Evolutionary conservation across 208 protist species (phyloP).

Genomic region (Crithidia brevicula): DNA sequence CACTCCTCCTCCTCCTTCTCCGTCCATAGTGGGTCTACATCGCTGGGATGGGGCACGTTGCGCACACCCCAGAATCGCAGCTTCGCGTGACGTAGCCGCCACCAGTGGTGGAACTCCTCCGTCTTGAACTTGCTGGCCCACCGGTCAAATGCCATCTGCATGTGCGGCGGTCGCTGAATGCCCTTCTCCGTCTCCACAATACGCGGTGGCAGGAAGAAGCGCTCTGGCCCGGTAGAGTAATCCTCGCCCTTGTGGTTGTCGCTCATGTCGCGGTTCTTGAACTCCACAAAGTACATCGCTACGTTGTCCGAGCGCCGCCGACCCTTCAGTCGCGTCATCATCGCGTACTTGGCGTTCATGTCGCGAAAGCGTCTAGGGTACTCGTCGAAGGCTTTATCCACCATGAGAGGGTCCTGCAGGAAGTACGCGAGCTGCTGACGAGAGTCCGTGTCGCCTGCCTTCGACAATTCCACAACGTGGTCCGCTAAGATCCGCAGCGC

Average conservation of each 20-base stretch:
- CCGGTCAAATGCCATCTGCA: slow-evolving; percentile 93
- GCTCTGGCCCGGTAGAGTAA: slow-evolving; percentile 79
- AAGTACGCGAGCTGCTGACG: slow-evolving; percentile 91
- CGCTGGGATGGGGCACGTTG: slow-evolving; percentile 91
- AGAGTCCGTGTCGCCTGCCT: slow-evolving; percentile 88
- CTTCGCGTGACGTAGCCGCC: slow-evolving; percentile 89
- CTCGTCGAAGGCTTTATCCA: slow-evolving; percentile 94
- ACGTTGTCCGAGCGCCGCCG: slow-evolving; percentile 71
- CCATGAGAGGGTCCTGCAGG: slow-evolving; percentile 88
- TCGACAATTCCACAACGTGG: slow-evolving; percentile 89
- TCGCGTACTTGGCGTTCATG: slow-evolving; percentile 85
- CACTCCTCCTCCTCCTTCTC: slow-evolving; percentile 94
- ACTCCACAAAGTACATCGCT: slow-evolving; percentile 93
- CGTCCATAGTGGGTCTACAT: slow-evolving; percentile 91
- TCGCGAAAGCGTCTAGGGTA: slow-evolving; percentile 86
- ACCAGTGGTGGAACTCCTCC: slow-evolving; percentile 93
- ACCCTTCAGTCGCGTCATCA: slow-evolving; percentile 86
- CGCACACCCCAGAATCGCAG: slow-evolving; percentile 91
- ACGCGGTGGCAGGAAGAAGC: slow-evolving; percentile 89
- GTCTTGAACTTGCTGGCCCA: slow-evolving; percentile 94
- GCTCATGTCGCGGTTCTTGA: slow-evolving; percentile 88
- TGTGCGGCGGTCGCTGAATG: slow-evolving; percentile 89
- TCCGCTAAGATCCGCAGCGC: slow-evolving; percentile 88
- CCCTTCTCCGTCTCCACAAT: slow-evolving; percentile 90
- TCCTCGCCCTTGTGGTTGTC: slow-evolving; percentile 93